Conservation (phyloP, 331 rosid species). For the Quercus tomentella region DNA sequence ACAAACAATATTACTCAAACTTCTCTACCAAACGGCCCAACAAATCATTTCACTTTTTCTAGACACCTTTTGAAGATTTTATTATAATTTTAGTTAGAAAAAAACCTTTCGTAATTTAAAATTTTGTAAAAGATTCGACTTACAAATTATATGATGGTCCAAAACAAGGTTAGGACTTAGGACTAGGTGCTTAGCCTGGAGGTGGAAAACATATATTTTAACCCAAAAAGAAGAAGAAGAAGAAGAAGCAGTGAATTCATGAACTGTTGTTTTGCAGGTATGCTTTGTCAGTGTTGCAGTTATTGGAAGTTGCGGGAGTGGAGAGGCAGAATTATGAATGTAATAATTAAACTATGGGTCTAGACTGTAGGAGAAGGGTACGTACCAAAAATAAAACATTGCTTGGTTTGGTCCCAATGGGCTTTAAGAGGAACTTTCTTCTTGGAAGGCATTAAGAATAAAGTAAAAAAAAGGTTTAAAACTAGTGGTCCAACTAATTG, state of each 20-base stretch:
- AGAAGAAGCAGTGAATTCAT: not conserved
- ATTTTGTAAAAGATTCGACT: too few relatives aligned
- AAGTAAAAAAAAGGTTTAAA: conserved; percentile 1
- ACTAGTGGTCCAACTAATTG: not conserved
- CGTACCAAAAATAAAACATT: not conserved
- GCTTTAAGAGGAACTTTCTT: conserved; percentile 2
- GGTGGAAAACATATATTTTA: not conserved
- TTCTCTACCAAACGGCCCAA: rapidly evolving
- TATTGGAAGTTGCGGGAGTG: not conserved
- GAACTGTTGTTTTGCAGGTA: not conserved
- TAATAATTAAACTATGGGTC: not conserved
- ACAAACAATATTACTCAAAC: too few relatives aligned
- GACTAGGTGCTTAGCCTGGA: not conserved
- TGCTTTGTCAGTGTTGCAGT: not conserved
- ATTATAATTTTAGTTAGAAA: too few relatives aligned
- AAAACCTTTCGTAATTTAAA: too few relatives aligned
- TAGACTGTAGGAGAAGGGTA: not conserved
- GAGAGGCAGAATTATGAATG: not conserved
- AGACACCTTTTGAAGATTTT: too few relatives aligned
- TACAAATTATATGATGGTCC: too few relatives aligned
- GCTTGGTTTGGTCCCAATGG: conserved; percentile 1
- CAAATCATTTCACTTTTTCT: too few relatives aligned
- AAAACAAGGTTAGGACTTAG: too few relatives aligned
- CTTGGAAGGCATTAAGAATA: conserved; percentile 5
- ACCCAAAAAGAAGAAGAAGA: not conserved